Evolutionary conservation across 768 basidiomycete species (phyloP).

Genomic region (Agaricus sinodeliciosus): DNA sequence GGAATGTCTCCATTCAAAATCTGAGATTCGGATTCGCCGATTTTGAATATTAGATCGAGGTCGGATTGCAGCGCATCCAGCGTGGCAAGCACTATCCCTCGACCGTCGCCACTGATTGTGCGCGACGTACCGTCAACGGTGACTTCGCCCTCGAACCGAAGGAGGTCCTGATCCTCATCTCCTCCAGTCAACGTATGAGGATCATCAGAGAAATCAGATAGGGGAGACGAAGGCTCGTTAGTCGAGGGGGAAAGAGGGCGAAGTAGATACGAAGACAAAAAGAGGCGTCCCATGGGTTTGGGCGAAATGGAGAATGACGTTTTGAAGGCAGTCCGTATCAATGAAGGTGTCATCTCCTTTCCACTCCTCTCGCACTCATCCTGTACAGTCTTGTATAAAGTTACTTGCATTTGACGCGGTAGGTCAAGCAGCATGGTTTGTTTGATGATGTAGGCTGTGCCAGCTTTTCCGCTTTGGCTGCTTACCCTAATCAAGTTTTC

Average conservation of each 20-base stretch:
- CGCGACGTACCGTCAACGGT: conserved; percentile 77
- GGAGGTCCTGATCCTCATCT: conserved; percentile 56
- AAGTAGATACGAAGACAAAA: conserved; percentile 42
- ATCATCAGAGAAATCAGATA: conserved; percentile 46
- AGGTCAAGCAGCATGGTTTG: conserved; percentile 85
- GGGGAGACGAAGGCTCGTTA: conserved; percentile 31
- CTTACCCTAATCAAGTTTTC: conserved; percentile 99
- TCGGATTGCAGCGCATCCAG: conserved; percentile 80
- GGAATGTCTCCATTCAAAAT: conserved; percentile 76
- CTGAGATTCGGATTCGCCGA: conserved; percentile 92
- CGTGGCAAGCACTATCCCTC: conserved; percentile 90
- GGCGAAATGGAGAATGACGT: conserved; percentile 70
- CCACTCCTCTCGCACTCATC: conserved; percentile 85
- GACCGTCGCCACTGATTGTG: conserved; percentile 85
- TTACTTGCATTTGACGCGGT: conserved; percentile 90
- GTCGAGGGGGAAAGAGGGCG: conserved; percentile 34
- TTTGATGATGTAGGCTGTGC: conserved; percentile 94
- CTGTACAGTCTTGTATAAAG: conserved; percentile 93
- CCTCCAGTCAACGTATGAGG: conserved; percentile 33
- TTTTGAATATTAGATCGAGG: conserved; percentile 70
- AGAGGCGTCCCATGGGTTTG: conserved; percentile 61
- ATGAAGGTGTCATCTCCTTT: conserved; percentile 90
- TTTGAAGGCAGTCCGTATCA: conserved; percentile 87
- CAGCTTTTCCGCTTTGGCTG: conserved; percentile 97
- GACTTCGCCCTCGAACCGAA: conserved; percentile 82